These are phyloP conservation scores for Colletotrichum truncatum DNA, from an alignment of 2,329 filamentous ascomycete species.

Conservation along the genomic window DNA sequence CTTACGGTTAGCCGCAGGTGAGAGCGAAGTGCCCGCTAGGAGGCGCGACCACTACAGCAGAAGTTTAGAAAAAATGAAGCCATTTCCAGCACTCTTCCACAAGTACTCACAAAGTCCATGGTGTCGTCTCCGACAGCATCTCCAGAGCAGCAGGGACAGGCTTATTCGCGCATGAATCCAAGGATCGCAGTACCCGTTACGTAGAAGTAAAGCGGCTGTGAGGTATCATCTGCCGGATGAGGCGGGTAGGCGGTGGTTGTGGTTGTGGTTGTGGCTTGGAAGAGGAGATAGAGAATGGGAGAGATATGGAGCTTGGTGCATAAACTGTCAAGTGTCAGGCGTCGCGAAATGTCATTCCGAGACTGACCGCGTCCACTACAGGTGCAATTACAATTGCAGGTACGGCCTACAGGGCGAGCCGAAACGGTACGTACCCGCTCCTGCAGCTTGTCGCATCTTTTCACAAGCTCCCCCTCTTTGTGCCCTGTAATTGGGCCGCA, in stretches of 20 bases:
- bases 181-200: not conserved
- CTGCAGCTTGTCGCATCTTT: not conserved
- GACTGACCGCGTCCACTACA: conserved; percentile 25
- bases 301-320: conserved; percentile 30
- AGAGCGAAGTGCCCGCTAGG: conserved; percentile 69
- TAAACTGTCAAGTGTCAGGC: conserved; percentile 40
- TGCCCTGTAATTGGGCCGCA: not conserved
- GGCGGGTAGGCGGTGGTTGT: not conserved
- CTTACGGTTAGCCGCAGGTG: conserved; percentile 63
- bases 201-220: not conserved
- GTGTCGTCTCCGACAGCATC: conserved; percentile 54
- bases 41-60: conserved; percentile 70
- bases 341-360: conserved; percentile 41
- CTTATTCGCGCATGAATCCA: conserved; percentile 23
- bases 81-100: not conserved
- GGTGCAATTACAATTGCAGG: no score
- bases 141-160: conserved; percentile 36
- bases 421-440: conserved; percentile 2
- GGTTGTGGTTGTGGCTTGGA: not conserved
- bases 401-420: no score
- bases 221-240: conserved; percentile 13
- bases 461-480: not conserved
- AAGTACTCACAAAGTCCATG: conserved; percentile 66
- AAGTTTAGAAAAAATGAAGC: not conserved
- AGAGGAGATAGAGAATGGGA: conserved; percentile 1